A percentile compares a stretch with the other conserved stretches of the same genome.
Evolutionary conservation across 495 filamentous ascomycete genomes (phyloP).

Genomic region (Podospora sp.): DNA sequence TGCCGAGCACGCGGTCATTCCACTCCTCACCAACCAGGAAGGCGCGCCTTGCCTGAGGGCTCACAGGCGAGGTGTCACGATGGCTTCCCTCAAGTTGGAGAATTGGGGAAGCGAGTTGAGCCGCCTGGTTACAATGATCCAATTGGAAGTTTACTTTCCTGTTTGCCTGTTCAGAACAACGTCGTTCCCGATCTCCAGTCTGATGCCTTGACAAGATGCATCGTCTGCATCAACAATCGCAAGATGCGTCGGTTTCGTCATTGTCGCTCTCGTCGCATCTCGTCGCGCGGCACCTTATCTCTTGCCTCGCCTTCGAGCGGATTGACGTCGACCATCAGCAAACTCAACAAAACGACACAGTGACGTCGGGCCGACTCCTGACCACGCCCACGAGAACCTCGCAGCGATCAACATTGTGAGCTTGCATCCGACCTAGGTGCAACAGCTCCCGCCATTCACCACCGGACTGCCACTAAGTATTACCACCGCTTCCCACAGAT

Average conservation of each 20-base stretch:
- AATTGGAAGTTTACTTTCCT: background rate
- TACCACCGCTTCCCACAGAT: background rate
- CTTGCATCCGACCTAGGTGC: background rate
- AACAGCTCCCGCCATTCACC: background rate
- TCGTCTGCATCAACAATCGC: background rate
- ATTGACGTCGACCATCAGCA: background rate
- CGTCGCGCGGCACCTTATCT: background rate
- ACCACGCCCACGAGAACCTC: background rate
- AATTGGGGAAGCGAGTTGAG: conserved; percentile 1
- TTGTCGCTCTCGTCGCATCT: background rate
- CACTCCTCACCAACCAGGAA: background rate
- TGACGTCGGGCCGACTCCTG: background rate
- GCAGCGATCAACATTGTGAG: background rate
- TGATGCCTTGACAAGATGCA: background rate
- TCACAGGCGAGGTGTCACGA: background rate
- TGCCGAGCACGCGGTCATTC: background rate
- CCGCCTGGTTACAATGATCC: conserved; percentile 3
- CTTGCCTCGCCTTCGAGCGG: background rate
- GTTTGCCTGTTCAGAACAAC: background rate
- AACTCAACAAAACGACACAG: background rate
- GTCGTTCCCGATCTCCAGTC: background rate
- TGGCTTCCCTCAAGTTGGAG: conserved; percentile 5
- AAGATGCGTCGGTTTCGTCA: conserved; percentile 3
- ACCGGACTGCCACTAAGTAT: background rate
- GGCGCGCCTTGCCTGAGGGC: background rate